phyloP scores from a whole-genome alignment of 768 basidiomycete species.

The Trametes punicea region DNA sequence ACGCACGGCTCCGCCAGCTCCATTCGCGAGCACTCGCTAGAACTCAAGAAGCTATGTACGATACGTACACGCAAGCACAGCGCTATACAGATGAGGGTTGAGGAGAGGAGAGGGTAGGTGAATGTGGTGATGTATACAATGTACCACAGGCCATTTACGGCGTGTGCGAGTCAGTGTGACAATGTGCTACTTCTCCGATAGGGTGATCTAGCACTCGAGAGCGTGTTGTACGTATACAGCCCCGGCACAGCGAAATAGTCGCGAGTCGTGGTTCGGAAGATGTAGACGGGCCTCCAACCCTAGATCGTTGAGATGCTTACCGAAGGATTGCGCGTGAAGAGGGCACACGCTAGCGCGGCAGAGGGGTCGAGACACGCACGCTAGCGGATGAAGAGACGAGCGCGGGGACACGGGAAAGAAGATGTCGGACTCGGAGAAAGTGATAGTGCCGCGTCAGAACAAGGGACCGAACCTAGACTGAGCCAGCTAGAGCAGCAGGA shows the following conservation, averaged over 20 bases:
- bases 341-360: background rate
- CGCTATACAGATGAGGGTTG: background rate
- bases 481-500: background rate
- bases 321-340: background rate
- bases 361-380: conserved; percentile 1
- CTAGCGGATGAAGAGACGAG: background rate
- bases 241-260: background rate
- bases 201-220: background rate
- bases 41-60: background rate
- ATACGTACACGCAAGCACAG: background rate
- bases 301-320: background rate
- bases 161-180: background rate
- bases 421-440: background rate
- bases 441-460: conserved; percentile 1
- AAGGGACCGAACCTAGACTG: conserved; percentile 11
- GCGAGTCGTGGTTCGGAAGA: too few species aligned
- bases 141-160: background rate
- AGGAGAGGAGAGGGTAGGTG: too few species aligned
- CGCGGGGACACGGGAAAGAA: background rate
- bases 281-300: background rate
- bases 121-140: too few species aligned
- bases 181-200: background rate
- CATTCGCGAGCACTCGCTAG: background rate
- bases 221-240: background rate
- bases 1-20: background rate